These are phyloP conservation scores for Vaccinium macrocarpon DNA, from an alignment of 148 eudicot genomes.

Conservation along the genomic window DNA sequence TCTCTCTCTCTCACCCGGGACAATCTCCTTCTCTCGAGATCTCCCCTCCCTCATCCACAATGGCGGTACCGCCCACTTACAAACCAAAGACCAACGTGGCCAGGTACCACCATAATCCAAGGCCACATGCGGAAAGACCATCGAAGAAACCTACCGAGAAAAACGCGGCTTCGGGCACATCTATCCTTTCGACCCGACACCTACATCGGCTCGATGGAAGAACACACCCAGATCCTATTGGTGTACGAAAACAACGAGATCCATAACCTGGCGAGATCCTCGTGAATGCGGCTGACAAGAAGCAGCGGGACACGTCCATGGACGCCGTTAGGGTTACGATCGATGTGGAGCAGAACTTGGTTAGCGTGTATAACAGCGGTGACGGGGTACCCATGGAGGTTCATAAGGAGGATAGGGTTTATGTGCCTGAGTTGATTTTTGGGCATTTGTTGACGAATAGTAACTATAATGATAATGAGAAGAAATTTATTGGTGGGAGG, in stretches of 20 bases:
- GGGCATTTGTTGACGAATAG: constrained; percentile 93
- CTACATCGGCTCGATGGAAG: constrained; percentile 82
- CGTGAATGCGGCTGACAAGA: no score
- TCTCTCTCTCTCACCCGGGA: no score
- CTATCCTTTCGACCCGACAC: constrained; percentile 94
- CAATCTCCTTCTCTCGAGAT: no score
- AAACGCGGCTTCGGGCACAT: constrained; percentile 92
- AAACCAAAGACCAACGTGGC: constrained; percentile 56
- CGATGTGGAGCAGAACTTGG: constrained; percentile 41
- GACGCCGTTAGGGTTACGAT: constrained; percentile 60
- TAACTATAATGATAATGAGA: constrained; percentile 81
- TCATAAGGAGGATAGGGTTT: constrained; percentile 85
- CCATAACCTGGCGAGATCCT: constrained; percentile 62
- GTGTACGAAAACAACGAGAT: constrained; percentile 41
- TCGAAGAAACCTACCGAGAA: constrained; percentile 93
- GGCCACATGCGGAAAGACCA: constrained; percentile 38
- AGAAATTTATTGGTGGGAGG: no score
- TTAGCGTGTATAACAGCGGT: constrained; percentile 74
- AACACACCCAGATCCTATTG: constrained; percentile 71
- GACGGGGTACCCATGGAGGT: constrained; percentile 92
- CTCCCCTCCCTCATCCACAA: no score
- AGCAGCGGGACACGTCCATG: constrained; percentile 33
- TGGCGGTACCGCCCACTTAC: constrained; percentile 26
- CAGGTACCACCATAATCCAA: constrained; percentile 15
- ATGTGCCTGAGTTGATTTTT: constrained; percentile 90